Percentiles rank a stretch among this genome's conserved stretches.
Conservation (phyloP, 345 rosid species). For the Noccaea caerulescens region DNA sequence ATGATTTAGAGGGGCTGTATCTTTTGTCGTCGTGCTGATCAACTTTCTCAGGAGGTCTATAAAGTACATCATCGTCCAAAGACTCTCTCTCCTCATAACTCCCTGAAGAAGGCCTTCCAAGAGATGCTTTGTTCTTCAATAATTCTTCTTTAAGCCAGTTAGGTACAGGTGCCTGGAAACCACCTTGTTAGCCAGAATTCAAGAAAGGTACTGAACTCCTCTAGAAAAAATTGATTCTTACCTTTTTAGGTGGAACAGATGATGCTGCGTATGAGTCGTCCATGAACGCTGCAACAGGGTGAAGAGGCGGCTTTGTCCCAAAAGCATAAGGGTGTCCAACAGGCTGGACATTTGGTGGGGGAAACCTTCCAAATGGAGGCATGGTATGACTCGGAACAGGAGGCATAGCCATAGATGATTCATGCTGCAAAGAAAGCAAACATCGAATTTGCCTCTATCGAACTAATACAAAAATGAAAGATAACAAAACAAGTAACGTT, state of each 20-base stretch:
- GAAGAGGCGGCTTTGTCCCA: slow-evolving; percentile 61
- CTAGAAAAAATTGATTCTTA: slow-evolving; percentile 31
- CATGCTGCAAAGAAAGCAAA: slow-evolving; percentile 58
- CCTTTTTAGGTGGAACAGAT: slow-evolving; percentile 76
- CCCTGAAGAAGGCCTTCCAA: slow-evolving; percentile 66
- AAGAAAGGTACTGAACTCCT: slow-evolving; percentile 12
- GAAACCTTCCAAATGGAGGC: slow-evolving; percentile 71
- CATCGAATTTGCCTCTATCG: slow-evolving; percentile 27
- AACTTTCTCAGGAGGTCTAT: slow-evolving; percentile 53
- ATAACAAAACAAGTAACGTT: slow-evolving; percentile 9
- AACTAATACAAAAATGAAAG: slow-evolving; percentile 10
- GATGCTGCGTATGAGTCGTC: slow-evolving; percentile 77
- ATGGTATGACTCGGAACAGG: slow-evolving; percentile 63
- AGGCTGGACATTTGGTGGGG: slow-evolving; percentile 67
- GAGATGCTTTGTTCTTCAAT: slow-evolving; percentile 75
- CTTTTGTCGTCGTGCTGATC: slow-evolving; percentile 73
- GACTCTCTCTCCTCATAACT: slow-evolving; percentile 61
- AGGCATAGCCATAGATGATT: slow-evolving; percentile 58
- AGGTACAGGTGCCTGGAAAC: slow-evolving; percentile 84
- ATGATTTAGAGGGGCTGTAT: slow-evolving; percentile 69
- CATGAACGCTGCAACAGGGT: slow-evolving; percentile 64
- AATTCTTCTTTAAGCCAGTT: slow-evolving; percentile 98
- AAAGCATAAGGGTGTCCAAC: slow-evolving; percentile 57
- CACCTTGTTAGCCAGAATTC: slow-evolving; percentile 35
- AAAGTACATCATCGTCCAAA: slow-evolving; percentile 62